Conservation (phyloP, 306 rosid genomes). For the Canavalia gladiata region DNA sequence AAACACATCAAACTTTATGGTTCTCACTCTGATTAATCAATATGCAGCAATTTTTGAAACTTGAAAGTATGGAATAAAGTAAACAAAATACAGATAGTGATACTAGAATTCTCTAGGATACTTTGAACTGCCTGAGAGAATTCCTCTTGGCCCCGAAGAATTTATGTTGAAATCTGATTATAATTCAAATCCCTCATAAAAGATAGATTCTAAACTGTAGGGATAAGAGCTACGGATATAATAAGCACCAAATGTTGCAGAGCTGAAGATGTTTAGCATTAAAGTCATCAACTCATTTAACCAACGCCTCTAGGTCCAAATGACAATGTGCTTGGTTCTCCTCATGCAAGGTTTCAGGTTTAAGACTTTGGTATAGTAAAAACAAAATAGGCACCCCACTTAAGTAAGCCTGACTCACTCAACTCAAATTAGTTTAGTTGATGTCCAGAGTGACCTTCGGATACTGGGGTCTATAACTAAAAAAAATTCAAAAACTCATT, state of each 20-base stretch:
- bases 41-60: neutral
- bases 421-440: neutral
- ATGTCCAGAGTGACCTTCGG: neutral
- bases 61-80: neutral
- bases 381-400: neutral
- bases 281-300: neutral
- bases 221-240: neutral
- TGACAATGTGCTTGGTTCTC: neutral
- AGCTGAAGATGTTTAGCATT: neutral
- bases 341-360: neutral
- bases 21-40: slow-evolving; percentile 24
- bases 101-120: slow-evolving; percentile 2
- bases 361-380: neutral
- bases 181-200: slow-evolving; percentile 5
- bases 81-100: slow-evolving; percentile 20
- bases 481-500: neutral
- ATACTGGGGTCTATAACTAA: neutral
- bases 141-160: neutral
- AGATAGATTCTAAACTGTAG: neutral
- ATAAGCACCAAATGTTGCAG: neutral
- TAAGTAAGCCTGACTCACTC: neutral
- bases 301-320: neutral
- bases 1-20: slow-evolving; percentile 17
- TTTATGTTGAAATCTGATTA: slow-evolving; percentile 19
- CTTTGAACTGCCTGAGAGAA: slow-evolving; percentile 7